Percentiles rank a stretch among this genome's conserved stretches.
These are phyloP conservation scores for Blumeriella jaapii DNA, from an alignment of 2,329 filamentous ascomycete species.

Conservation along the genomic window DNA sequence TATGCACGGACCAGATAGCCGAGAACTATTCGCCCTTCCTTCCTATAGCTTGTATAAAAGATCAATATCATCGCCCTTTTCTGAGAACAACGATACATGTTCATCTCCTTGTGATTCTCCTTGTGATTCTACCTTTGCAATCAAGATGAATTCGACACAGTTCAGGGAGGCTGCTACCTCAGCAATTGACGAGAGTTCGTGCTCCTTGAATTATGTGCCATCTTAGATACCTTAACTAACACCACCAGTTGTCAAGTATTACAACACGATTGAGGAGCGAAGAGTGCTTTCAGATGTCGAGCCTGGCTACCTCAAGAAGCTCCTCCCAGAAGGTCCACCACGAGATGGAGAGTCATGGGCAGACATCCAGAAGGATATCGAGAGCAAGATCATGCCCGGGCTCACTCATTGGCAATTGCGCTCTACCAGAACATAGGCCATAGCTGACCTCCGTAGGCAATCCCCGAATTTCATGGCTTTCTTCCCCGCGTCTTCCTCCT, in stretches of 20 bases:
- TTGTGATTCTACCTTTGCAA: neutral
- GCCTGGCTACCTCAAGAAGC: constrained; percentile 74
- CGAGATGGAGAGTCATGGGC: constrained; percentile 61
- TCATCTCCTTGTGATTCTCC: too few species aligned
- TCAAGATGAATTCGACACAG: constrained; percentile 62
- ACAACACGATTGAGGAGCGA: constrained; percentile 58
- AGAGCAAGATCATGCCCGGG: constrained; percentile 78
- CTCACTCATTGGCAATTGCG: constrained; percentile 66
- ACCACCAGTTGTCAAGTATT: constrained; percentile 67
- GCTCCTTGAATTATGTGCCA: too few species aligned
- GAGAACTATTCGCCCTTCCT: too few species aligned
- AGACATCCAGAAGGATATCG: constrained; percentile 72
- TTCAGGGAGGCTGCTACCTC: constrained; percentile 68
- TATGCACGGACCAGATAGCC: too few species aligned
- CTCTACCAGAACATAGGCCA: neutral
- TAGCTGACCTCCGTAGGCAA: constrained; percentile 39
- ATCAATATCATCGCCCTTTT: too few species aligned
- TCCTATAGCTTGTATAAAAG: too few species aligned
- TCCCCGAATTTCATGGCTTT: constrained; percentile 93
- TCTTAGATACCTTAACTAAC: too few species aligned
- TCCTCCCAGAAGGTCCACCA: constrained; percentile 59
- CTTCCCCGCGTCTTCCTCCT: constrained; percentile 75
- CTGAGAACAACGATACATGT: too few species aligned
- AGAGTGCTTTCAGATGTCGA: constrained; percentile 67
- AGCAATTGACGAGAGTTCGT: constrained; percentile 72